phyloP scores from a whole-genome alignment of 345 rosid species.

The Cardamine chenopodiifolia region DNA sequence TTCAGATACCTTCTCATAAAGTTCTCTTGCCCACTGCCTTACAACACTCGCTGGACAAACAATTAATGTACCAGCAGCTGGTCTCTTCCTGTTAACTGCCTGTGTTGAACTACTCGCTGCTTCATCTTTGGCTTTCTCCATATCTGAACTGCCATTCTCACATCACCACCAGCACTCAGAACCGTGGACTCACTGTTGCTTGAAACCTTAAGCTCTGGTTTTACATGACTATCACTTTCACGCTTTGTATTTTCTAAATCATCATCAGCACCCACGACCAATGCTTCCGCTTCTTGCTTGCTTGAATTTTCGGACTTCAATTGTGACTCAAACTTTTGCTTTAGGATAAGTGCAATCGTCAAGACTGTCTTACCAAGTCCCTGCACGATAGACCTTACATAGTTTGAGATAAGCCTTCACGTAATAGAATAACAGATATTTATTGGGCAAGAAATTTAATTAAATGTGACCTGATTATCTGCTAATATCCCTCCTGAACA shows the following conservation, averaged over 20 bases:
- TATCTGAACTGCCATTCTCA: slow-evolving; percentile 42
- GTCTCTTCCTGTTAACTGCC: slow-evolving; percentile 55
- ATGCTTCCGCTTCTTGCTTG: slow-evolving; percentile 64
- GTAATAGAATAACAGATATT: slow-evolving; percentile 34
- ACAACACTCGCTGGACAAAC: slow-evolving; percentile 97
- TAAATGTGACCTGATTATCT: slow-evolving; percentile 82
- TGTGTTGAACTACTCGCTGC: slow-evolving; percentile 55
- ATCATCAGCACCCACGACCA: slow-evolving; percentile 86
- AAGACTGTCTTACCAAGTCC: slow-evolving; percentile 99
- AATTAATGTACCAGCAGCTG: slow-evolving; percentile 89
- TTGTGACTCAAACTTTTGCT: slow-evolving; percentile 65
- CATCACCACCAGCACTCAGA: slow-evolving; percentile 66
- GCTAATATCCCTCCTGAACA: slow-evolving; percentile 97
- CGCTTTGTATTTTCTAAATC: slow-evolving; percentile 41
- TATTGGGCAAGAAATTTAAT: slow-evolving; percentile 4
- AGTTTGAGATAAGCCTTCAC: slow-evolving; percentile 45
- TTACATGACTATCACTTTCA: slow-evolving; percentile 35
- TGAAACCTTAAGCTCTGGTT: slow-evolving; percentile 30
- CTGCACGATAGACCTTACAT: slow-evolving; percentile 49
- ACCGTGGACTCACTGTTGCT: slow-evolving; percentile 39
- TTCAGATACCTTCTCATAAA: slow-evolving; percentile 81
- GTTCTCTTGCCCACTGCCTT: slow-evolving; percentile 94
- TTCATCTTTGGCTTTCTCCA: slow-evolving; percentile 50
- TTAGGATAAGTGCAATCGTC: slow-evolving; percentile 85
- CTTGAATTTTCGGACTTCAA: slow-evolving; percentile 53